Percentiles rank a stretch among this genome's conserved stretches.
Evolutionary conservation across 225 moss, liverwort and hornwort genomes (phyloP).

Genomic region (Lunularia cruciata): DNA sequence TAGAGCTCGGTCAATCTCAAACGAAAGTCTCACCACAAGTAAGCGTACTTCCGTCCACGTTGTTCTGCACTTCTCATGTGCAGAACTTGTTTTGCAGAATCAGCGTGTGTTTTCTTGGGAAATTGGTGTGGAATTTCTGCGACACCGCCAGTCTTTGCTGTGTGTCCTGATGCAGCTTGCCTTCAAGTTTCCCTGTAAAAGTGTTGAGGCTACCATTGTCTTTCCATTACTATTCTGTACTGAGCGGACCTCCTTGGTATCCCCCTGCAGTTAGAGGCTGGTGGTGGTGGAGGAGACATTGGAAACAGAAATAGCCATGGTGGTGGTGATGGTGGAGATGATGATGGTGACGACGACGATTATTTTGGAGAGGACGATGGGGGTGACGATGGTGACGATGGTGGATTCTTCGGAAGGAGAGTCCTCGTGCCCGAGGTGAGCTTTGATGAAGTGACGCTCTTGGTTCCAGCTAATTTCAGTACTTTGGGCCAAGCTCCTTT

Average conservation of each 20-base stretch:
- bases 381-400: conserved; percentile 84
- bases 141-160: too few species aligned
- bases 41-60: conserved; percentile 8
- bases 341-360: conserved; percentile 94
- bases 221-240: too few species aligned
- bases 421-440: conserved; percentile 85
- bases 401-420: conserved; percentile 86
- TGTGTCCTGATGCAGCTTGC: too few species aligned
- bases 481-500: too few species aligned
- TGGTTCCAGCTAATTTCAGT: background rate
- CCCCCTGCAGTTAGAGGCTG: conserved; percentile 78
- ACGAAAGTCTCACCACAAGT: conserved; percentile 77
- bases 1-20: conserved; percentile 74
- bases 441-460: background rate
- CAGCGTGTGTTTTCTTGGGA: too few species aligned
- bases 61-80: background rate
- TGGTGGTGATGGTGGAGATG: conserved; percentile 97
- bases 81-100: too few species aligned
- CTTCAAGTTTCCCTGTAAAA: too few species aligned
- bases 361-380: conserved; percentile 97
- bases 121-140: too few species aligned
- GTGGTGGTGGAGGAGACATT: conserved; percentile 85
- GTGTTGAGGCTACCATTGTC: too few species aligned
- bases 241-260: too few species aligned
- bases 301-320: conserved; percentile 88